Percentiles rank a stretch among this genome's conserved stretches.
Evolutionary conservation across 306 rosid genomes (phyloP).

Genomic region (Ormosia emarginata): DNA sequence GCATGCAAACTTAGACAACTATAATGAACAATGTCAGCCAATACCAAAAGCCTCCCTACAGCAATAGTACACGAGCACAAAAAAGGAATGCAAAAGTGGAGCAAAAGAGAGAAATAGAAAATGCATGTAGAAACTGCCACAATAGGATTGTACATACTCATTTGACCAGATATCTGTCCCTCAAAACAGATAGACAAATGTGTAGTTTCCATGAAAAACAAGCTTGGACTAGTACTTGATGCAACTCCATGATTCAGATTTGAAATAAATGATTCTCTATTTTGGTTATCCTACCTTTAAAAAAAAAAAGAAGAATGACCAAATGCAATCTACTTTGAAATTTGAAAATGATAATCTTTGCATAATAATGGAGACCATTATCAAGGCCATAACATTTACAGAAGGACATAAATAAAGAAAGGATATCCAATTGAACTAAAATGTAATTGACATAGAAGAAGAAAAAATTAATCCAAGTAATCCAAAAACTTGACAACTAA

Average conservation of each 20-base stretch:
- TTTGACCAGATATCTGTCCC: not conserved
- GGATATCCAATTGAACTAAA: not conserved
- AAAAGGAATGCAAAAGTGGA: not conserved
- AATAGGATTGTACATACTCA: not conserved
- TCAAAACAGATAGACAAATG: not conserved
- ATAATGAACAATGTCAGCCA: not conserved
- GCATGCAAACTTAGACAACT: not conserved
- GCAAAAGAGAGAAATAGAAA: not conserved
- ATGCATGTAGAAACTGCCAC: constrained; percentile 3
- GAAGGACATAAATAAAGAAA: not conserved
- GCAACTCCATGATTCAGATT: constrained; percentile 3
- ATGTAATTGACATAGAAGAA: not conserved
- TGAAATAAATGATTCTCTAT: not conserved
- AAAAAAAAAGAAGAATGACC: not conserved
- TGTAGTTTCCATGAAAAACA: not conserved
- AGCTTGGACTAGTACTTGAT: not conserved
- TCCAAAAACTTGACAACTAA: too few species aligned
- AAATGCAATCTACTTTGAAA: not conserved
- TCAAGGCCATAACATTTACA: not conserved
- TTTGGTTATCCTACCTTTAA: not conserved
- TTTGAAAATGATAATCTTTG: not conserved
- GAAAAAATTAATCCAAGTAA: not conserved
- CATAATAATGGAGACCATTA: not conserved
- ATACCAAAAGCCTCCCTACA: not conserved
- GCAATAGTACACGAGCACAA: not conserved